These are phyloP conservation scores for Aspergillus cavernicola DNA, from an alignment of 495 filamentous ascomycete species.

Conservation along the genomic window DNA sequence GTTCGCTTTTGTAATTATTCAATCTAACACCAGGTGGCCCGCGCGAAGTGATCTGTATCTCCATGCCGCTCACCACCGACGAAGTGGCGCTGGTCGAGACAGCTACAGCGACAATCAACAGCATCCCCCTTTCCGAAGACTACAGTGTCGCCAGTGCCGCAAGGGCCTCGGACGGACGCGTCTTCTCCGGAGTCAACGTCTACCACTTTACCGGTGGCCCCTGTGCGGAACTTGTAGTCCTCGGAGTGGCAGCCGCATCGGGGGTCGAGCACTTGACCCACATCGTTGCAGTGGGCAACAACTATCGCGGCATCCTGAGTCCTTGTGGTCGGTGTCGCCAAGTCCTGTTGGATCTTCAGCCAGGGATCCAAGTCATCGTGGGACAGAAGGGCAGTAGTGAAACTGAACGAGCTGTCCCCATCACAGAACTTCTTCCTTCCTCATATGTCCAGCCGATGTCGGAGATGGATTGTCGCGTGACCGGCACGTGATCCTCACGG, in stretches of 20 bases:
- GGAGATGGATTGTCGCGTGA: not conserved
- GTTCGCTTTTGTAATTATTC: too few species aligned
- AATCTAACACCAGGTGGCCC: too few species aligned
- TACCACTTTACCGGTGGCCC: constrained; percentile 31
- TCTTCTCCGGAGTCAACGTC: constrained; percentile 29
- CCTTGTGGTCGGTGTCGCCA: constrained; percentile 32
- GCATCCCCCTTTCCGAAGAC: constrained; percentile 11
- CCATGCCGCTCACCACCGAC: constrained; percentile 6
- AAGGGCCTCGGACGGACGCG: constrained; percentile 4
- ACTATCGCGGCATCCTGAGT: constrained; percentile 22
- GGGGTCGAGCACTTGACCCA: constrained; percentile 15
- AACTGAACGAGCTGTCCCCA: not conserved
- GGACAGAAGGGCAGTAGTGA: constrained; percentile 23
- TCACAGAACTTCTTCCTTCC: constrained; percentile 1
- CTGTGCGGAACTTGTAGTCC: constrained; percentile 29
- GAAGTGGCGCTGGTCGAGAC: constrained; percentile 8
- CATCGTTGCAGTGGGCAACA: constrained; percentile 26
- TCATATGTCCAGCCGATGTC: not conserved
- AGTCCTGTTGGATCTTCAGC: constrained; percentile 26
- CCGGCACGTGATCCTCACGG: not conserved
- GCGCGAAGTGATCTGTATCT: too few species aligned
- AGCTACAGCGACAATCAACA: constrained; percentile 12
- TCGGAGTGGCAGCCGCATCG: constrained; percentile 24
- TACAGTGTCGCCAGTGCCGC: constrained; percentile 15
- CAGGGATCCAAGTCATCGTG: constrained; percentile 23